These are phyloP conservation scores for Pichia sporocuriosa DNA, from an alignment of 805 yeast species.

Conservation along the genomic window DNA sequence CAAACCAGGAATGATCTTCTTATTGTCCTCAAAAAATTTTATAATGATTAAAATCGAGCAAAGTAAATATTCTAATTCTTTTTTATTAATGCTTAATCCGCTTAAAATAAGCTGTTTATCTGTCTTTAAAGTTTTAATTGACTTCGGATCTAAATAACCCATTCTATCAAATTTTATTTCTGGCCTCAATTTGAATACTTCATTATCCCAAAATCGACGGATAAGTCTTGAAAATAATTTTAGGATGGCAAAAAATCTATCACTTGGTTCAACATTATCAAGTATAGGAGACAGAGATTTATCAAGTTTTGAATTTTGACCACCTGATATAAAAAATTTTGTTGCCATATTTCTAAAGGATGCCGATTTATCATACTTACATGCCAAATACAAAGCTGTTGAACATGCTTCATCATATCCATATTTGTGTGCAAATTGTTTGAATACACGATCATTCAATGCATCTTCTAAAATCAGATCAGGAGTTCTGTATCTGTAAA, in stretches of 20 bases:
- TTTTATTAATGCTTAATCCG: conserved; percentile 39
- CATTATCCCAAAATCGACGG: conserved; percentile 70
- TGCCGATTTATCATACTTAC: conserved; percentile 60
- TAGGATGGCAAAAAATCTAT: conserved; percentile 84
- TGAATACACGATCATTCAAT: conserved; percentile 57
- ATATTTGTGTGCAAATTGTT: conserved; percentile 66
- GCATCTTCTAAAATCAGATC: conserved; percentile 64
- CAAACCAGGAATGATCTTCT: conserved; percentile 53
- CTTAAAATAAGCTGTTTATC: conserved; percentile 32
- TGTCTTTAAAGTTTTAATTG: conserved; percentile 37
- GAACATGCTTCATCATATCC: conserved; percentile 90
- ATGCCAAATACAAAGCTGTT: conserved; percentile 76
- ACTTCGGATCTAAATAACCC: conserved; percentile 32
- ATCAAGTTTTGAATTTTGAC: conserved; percentile 41
- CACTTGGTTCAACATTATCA: conserved; percentile 81
- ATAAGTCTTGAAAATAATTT: conserved; percentile 71
- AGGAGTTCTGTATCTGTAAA: conserved; percentile 74
- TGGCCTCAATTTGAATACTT: conserved; percentile 45
- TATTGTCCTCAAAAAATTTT: conserved; percentile 63
- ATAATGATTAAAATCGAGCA: conserved; percentile 64
- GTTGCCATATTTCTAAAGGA: conserved; percentile 41
- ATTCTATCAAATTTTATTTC: conserved; percentile 29
- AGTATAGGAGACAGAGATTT: conserved; percentile 36
- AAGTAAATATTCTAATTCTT: conserved; percentile 58
- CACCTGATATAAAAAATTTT: conserved; percentile 45